phyloP scores from a whole-genome alignment of 768 basidiomycete species.

The Ramaria sp. region DNA sequence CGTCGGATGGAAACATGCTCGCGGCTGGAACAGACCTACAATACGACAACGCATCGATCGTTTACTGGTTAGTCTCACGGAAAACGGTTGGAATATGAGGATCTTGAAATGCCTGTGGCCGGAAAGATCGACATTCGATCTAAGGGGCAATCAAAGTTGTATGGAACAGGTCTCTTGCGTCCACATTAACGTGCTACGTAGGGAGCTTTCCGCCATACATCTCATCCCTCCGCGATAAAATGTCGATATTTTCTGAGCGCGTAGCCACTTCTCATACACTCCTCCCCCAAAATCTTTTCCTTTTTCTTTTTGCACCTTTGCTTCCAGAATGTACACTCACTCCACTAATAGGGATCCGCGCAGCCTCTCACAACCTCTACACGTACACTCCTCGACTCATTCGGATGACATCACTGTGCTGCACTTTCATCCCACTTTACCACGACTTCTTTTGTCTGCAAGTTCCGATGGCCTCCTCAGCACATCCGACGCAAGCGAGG shows the following conservation, averaged over 20 bases:
- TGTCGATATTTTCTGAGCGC: background rate
- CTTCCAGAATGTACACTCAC: background rate
- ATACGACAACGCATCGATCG: conserved; percentile 69
- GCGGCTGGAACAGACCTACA: conserved; percentile 78
- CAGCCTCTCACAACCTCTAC: conserved; percentile 56
- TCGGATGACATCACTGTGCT: conserved; percentile 87
- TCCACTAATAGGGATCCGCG: conserved; percentile 63
- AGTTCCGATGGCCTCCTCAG: conserved; percentile 80
- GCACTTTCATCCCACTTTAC: conserved; percentile 36
- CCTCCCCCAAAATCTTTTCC: background rate
- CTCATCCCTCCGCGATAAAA: background rate
- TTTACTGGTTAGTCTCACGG: conserved; percentile 58
- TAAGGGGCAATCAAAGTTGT: too few relatives aligned
- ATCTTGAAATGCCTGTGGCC: too few relatives aligned
- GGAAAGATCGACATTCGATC: too few relatives aligned
- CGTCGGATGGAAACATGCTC: conserved; percentile 57
- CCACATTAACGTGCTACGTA: too few relatives aligned
- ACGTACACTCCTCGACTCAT: conserved; percentile 77
- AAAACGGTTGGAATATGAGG: background rate
- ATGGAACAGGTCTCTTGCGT: too few relatives aligned
- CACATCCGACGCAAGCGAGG: conserved; percentile 58
- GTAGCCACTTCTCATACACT: too few relatives aligned
- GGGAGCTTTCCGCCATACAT: background rate
- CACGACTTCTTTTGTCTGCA: conserved; percentile 56
- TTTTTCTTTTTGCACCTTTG: background rate